Conservation (phyloP, 2,329 filamentous ascomycete genomes). For the Venturia oleaginea region DNA sequence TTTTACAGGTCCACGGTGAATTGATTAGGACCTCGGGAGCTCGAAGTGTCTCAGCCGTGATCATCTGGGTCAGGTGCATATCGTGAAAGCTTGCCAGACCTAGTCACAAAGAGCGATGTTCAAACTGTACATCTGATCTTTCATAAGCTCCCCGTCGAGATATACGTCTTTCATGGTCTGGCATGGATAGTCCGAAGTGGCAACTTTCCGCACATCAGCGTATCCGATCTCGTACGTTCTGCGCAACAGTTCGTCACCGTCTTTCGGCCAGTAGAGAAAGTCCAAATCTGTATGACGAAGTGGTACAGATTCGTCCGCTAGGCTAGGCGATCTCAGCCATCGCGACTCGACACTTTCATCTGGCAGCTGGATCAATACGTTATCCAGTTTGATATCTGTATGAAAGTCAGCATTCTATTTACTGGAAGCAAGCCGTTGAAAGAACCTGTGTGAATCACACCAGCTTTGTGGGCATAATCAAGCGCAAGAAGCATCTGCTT, state of each 20-base stretch:
- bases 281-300: no score
- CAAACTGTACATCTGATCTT: background rate
- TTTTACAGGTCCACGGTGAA: background rate
- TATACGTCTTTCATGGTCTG: background rate
- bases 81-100: background rate
- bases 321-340: no score
- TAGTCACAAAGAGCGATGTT: background rate
- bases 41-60: background rate
- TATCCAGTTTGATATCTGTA: background rate
- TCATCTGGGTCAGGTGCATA: background rate
- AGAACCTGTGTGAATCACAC: background rate
- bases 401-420: background rate
- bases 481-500: conserved; percentile 1
- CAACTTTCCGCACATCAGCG: background rate
- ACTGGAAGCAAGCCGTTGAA: no score
- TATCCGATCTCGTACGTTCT: background rate
- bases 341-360: background rate
- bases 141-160: no score
- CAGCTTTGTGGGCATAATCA: background rate
- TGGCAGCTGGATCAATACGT: background rate
- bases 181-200: background rate
- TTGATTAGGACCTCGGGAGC: background rate
- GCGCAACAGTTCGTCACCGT: background rate
- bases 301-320: no score
- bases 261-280: background rate